Conservation (phyloP, 768 basidiomycete species). For the Sistotremastrum niveocremeum region DNA sequence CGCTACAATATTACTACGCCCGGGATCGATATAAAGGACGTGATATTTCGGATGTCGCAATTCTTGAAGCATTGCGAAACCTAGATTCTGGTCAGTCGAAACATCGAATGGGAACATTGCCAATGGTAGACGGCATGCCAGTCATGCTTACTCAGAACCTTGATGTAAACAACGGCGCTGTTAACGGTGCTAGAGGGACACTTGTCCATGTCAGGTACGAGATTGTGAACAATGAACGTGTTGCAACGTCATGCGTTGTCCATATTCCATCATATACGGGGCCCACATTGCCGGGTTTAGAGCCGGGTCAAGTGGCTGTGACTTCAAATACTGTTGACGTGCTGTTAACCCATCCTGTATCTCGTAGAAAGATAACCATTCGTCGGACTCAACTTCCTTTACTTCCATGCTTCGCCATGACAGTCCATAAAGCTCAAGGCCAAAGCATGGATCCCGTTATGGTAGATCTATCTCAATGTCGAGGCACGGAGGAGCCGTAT, state of each 20-base stretch:
- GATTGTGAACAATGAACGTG: conserved; percentile 8
- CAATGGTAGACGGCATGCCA: conserved; percentile 26
- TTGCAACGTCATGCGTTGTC: conserved; percentile 15
- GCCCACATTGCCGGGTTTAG: conserved; percentile 9
- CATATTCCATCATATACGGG: conserved; percentile 4
- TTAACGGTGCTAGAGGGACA: conserved; percentile 22
- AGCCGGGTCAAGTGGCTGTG: conserved; percentile 8
- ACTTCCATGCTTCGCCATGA: conserved; percentile 25
- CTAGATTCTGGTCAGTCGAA: conserved; percentile 19
- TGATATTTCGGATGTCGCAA: background rate
- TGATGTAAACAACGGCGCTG: conserved; percentile 22
- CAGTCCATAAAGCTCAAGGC: conserved; percentile 28
- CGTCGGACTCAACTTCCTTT: conserved; percentile 23
- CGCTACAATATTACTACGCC: conserved; percentile 19
- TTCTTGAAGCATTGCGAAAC: conserved; percentile 4
- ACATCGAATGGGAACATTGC: conserved; percentile 19
- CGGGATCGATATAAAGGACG: conserved; percentile 10
- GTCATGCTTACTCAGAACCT: conserved; percentile 24
- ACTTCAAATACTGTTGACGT: conserved; percentile 14
- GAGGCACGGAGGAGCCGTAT: conserved; percentile 23
- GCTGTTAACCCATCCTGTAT: conserved; percentile 13
- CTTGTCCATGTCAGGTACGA: conserved; percentile 16
- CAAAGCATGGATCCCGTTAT: conserved; percentile 18
- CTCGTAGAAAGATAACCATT: conserved; percentile 9
- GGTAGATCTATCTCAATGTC: conserved; percentile 19